Conservation (phyloP, 176 grass and related monocot genomes). For the Puya raimondii region DNA sequence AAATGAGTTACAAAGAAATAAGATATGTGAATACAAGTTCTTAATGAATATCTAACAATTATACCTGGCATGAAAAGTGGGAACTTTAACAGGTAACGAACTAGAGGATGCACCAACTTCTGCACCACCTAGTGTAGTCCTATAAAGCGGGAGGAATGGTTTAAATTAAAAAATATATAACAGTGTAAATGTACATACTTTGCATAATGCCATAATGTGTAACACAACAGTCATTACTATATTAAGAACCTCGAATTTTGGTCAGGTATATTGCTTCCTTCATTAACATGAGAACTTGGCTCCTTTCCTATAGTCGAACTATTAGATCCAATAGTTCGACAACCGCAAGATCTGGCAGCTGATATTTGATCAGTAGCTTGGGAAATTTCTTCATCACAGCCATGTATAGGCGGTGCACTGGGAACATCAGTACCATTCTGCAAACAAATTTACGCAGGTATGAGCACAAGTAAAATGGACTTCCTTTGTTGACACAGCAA, state of each 20-base stretch:
- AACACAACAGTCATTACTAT: slow-evolving; percentile 12
- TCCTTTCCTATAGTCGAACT: slow-evolving; percentile 35
- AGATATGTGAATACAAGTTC: slow-evolving; percentile 11
- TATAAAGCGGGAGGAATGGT: slow-evolving; percentile 16
- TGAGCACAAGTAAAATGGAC: background rate
- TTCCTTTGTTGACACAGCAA: too few species aligned
- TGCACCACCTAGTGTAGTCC: slow-evolving; percentile 29
- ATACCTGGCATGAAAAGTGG: slow-evolving; percentile 92
- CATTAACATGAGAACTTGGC: slow-evolving; percentile 18
- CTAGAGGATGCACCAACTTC: slow-evolving; percentile 49
- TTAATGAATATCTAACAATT: slow-evolving; percentile 11
- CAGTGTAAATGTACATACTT: slow-evolving; percentile 7
- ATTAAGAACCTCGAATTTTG: slow-evolving; percentile 51
- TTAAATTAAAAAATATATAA: slow-evolving; percentile 23
- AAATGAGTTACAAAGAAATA: slow-evolving; percentile 22
- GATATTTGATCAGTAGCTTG: slow-evolving; percentile 26
- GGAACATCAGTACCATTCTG: slow-evolving; percentile 75
- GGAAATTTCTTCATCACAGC: slow-evolving; percentile 48
- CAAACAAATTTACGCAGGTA: background rate
- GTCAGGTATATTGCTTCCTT: slow-evolving; percentile 28
- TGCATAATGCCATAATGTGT: slow-evolving; percentile 14
- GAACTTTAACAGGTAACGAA: slow-evolving; percentile 60
- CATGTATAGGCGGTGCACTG: slow-evolving; percentile 90
- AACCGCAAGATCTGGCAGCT: slow-evolving; percentile 12
- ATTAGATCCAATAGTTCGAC: slow-evolving; percentile 22